Base-by-base conservation (phyloP, 176 grass and related monocot species). In the Lolium rigidum region DNA sequence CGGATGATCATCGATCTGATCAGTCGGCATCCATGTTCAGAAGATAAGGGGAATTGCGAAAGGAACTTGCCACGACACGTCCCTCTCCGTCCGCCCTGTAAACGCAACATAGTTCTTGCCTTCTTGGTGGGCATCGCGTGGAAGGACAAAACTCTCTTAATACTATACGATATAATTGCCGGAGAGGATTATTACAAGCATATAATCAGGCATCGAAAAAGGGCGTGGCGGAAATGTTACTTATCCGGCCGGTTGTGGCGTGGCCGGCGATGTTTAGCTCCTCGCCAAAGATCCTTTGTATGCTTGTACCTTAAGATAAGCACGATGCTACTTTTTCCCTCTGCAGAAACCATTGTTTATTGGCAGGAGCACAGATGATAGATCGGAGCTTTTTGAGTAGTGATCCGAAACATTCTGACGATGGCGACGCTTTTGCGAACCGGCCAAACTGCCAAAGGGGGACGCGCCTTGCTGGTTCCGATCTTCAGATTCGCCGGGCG, bases 221-320 rank as follows among this genome's bases (percentile, higher is more conserved):
- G n/a, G 39, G 67, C 31, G 15, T 39, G 65, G 70, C 70, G 13
- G 1, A 68, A 49, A 70, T 10, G 13, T 37, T 35, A 35, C 31
- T 35, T 43, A 5, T 70, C 73, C 11, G 43, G 70, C 43, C 70
- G 70, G 48, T 6, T 20, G 15, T 2, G 28, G 31, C 2, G 2
- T 35, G 31, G 31, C 31, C 31, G 31, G 31, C 2, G 31, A 35
- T 35, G 31, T 35, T 35, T 35, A 17, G 57, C 49, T 59, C 25
- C 38, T 38, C 16, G 44, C n/a, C 18, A 31, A 21, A 7, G 77
- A 79, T 6, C 71, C 46, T 9, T 9, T 35, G 31, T 52, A 13
- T 35, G 21, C 57, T 85, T 52, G 82, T 31, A 41, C 17, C 12
- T 69, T 77, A 88, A 88, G 86, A 75, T 74, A 67, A 75, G 76